Base-by-base conservation (phyloP, 495 filamentous ascomycete species). In the Trichoderma parareesei region DNA sequence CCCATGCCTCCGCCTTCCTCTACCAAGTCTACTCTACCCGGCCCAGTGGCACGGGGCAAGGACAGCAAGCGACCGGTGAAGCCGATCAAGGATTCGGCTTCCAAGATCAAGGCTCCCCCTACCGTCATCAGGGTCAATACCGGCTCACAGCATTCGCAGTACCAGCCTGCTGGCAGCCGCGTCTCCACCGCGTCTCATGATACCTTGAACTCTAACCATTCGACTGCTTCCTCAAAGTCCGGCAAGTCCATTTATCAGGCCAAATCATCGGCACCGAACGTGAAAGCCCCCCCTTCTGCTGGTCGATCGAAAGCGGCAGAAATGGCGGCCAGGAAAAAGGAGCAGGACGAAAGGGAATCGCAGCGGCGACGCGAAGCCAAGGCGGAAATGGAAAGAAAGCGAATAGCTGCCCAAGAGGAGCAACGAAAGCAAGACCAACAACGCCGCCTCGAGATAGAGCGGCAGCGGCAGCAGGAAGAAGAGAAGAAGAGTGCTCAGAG, bases 361-460 rank as follows among this genome's bases (percentile, higher is more conserved):
- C 87, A 90, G 67, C 86, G 87, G n/a, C 92, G 88, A 70, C 87
- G 86, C 38, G 90, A 95, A 37, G 87, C 87, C 40, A 90, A 90
- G 73, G 83, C 83, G 1, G 90, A 93, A 68, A 73, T 87, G 35
- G 91, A 94, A 68, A 87, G 89, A 62, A 92, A 89, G 74, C 82
- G 88, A 64, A 84, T 86, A 61, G 82, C 81, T 6, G 76, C 78
- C 59, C 78, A 81, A 61, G 85, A 87, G 66, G 85, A 88, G 63
- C 78, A 85, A 64, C 76, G 76, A 20, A 76, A 72, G 44, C 74
- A 77, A 40, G 77, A 82, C 65, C 80, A 85, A 64, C 79, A 82
- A 62, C 74, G 79, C 65, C 78, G 74, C 14, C 76, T 75, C 44
- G 82, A 82, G 65, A 75, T 77, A 35, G 80, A 83, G 64, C 76